Conservation (phyloP, 768 basidiomycete genomes). For the Holtermannia corniformis region DNA sequence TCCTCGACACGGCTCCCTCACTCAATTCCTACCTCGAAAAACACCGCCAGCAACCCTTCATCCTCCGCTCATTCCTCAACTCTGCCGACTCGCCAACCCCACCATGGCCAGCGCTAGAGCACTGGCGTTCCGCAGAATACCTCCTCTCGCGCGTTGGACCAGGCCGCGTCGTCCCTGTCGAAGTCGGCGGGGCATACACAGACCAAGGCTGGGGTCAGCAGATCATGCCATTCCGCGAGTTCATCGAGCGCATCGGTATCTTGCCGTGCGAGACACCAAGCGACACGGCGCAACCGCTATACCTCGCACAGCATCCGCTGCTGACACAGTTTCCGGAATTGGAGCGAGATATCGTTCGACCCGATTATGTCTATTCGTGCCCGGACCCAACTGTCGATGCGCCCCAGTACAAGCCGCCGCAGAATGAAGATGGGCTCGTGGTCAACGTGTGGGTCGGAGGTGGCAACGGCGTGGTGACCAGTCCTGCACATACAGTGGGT, state of each 20-base stretch:
- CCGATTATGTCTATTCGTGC: conserved; percentile 76
- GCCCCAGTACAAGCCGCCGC: conserved; percentile 55
- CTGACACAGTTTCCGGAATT: conserved; percentile 74
- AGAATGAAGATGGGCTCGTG: conserved; percentile 46
- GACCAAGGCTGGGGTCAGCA: conserved; percentile 68
- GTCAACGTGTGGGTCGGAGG: conserved; percentile 41
- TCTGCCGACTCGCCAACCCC: neutral
- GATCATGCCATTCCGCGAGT: conserved; percentile 67
- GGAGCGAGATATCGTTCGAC: conserved; percentile 63
- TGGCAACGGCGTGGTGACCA: conserved; percentile 58
- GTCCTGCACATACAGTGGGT: conserved; percentile 81
- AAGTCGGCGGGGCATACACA: conserved; percentile 77
- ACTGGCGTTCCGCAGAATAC: conserved; percentile 65
- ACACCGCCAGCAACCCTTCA: conserved; percentile 55
- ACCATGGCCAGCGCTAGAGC: conserved; percentile 67
- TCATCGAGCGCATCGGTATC: conserved; percentile 46
- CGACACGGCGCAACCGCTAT: conserved; percentile 42
- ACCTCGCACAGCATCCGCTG: conserved; percentile 86
- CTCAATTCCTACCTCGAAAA: conserved; percentile 50
- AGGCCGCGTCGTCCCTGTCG: conserved; percentile 80
- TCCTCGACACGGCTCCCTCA: conserved; percentile 50
- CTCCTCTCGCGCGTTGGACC: conserved; percentile 62
- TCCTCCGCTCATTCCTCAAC: conserved; percentile 51
- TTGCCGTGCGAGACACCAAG: neutral
- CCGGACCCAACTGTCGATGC: conserved; percentile 44